A percentile compares a stretch with the other conserved stretches of the same genome.
Evolutionary conservation across 768 basidiomycete genomes (phyloP).

Genomic region (Hypsizygus marmoreus): DNA sequence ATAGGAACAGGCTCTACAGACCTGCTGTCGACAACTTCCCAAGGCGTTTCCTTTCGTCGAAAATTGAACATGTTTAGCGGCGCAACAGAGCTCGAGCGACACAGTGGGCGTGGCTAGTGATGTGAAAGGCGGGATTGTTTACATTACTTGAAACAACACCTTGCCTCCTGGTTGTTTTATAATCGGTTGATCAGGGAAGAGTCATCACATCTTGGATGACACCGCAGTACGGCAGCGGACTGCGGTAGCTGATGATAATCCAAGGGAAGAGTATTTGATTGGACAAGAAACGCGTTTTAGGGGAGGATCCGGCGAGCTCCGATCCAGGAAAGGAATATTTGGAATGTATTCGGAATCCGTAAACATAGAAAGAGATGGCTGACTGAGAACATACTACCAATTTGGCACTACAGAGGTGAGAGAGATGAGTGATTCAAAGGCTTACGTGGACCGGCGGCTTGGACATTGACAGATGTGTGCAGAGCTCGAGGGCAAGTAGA

Average conservation of each 20-base stretch:
- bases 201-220: slow-evolving; percentile 14
- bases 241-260: slow-evolving; percentile 16
- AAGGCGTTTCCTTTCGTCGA: slow-evolving; percentile 60
- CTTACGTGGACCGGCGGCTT: no score
- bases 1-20: slow-evolving; percentile 64
- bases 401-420: no score
- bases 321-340: no score
- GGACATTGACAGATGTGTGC: no score
- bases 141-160: slow-evolving; percentile 6
- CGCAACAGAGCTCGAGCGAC: not conserved
- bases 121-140: slow-evolving; percentile 4
- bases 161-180: slow-evolving; percentile 15
- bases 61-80: slow-evolving; percentile 42
- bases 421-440: no score
- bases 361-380: no score
- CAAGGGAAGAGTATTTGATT: slow-evolving; percentile 2
- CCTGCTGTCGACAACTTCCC: slow-evolving; percentile 78
- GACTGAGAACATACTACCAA: no score
- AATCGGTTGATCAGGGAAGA: slow-evolving; percentile 4
- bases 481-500: no score
- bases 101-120: not conserved
- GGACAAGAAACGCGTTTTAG: not conserved
- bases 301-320: no score
- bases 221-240: slow-evolving; percentile 16
- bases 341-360: no score